Evolutionary conservation across 805 yeast species (phyloP).

Genomic region (Ogataea dorogensis): DNA sequence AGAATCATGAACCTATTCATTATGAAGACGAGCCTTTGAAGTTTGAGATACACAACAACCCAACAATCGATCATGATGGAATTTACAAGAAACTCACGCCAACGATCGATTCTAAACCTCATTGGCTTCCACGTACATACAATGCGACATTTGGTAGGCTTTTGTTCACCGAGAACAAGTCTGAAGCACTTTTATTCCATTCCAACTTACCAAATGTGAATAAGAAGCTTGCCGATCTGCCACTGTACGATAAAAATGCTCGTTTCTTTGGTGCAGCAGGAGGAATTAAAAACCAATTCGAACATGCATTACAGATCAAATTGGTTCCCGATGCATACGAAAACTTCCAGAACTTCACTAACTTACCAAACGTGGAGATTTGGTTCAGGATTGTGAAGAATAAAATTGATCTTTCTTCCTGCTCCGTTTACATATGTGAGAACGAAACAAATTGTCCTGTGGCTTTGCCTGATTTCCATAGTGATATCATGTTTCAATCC

Average conservation of each 20-base stretch:
- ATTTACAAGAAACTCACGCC: conserved; percentile 16
- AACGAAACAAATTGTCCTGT: conserved; percentile 28
- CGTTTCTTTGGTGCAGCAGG: conserved; percentile 32
- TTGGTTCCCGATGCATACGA: conserved; percentile 34
- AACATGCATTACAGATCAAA: conserved; percentile 29
- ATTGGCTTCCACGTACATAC: conserved; percentile 25
- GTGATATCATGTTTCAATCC: conserved; percentile 33
- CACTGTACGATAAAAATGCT: conserved; percentile 24
- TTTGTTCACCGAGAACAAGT: conserved; percentile 16
- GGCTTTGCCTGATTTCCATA: conserved; percentile 25
- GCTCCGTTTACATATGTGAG: conserved; percentile 29
- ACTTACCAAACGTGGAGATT: conserved; percentile 33
- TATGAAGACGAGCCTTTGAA: too few relatives aligned
- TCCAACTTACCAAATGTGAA: conserved; percentile 27
- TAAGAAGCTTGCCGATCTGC: conserved; percentile 23
- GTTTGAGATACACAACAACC: too few relatives aligned
- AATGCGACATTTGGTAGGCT: conserved; percentile 32
- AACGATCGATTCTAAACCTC: conserved; percentile 6
- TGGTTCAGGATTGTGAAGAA: conserved; percentile 29
- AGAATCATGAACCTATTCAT: conserved; percentile 1
- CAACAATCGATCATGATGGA: not conserved
- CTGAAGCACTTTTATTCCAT: conserved; percentile 24
- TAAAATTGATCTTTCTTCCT: conserved; percentile 20
- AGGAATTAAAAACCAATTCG: conserved; percentile 31
- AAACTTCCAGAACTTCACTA: conserved; percentile 21